phyloP scores from a whole-genome alignment of 2,329 filamentous ascomycete species.

The Aspergillus tubingensis region DNA sequence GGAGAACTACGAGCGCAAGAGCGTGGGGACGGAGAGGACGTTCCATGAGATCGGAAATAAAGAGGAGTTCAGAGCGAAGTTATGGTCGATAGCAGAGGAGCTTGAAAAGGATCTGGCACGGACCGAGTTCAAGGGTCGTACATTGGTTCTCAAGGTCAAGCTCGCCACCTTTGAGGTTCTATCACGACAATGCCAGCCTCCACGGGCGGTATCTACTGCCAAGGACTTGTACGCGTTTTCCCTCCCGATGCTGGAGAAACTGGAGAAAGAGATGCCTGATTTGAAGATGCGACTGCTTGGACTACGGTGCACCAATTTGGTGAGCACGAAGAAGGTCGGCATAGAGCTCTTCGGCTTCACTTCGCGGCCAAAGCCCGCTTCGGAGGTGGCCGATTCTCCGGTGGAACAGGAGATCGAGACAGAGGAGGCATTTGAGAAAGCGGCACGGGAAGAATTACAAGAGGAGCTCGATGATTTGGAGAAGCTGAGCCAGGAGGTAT shows the following conservation, averaged over 20 bases:
- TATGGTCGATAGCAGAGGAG: constrained; percentile 79
- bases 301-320: constrained; percentile 79
- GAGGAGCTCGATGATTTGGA: constrained; percentile 65
- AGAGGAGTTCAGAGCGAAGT: constrained; percentile 69
- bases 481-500: constrained; percentile 59
- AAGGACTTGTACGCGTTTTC: constrained; percentile 82
- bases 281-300: constrained; percentile 86
- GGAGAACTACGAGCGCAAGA: constrained; percentile 88
- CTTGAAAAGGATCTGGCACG: constrained; percentile 80
- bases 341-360: constrained; percentile 74
- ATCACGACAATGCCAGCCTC: constrained; percentile 73
- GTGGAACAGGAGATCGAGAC: constrained; percentile 68
- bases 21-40: constrained; percentile 89
- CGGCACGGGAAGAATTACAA: constrained; percentile 60
- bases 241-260: constrained; percentile 77
- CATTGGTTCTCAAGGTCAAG: constrained; percentile 88
- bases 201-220: constrained; percentile 69
- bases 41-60: constrained; percentile 78
- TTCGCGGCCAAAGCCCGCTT: constrained; percentile 24
- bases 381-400: constrained; percentile 23
- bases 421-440: constrained; percentile 65
- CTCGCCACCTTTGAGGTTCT: constrained; percentile 90
- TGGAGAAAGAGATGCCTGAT: constrained; percentile 78
- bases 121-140: constrained; percentile 85
- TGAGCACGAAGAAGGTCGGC: constrained; percentile 80